Percentiles rank a stretch among this genome's conserved stretches.
phyloP scores from a whole-genome alignment of 140 eudicot genomes.

The Flaveria floridana region DNA sequence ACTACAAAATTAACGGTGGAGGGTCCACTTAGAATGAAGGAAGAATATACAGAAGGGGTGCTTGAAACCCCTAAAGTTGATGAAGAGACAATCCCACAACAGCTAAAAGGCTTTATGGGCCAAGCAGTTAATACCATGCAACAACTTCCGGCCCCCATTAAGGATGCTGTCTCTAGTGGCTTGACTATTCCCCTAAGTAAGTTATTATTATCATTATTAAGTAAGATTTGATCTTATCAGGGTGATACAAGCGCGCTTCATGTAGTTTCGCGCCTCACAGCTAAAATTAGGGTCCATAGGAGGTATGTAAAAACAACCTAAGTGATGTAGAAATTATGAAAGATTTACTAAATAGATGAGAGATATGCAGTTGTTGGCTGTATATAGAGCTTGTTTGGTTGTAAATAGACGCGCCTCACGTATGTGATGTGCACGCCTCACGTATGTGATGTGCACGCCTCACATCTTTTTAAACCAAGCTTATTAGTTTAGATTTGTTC shows the following conservation, averaged over 20 bases:
- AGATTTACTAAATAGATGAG: too few species aligned
- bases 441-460: too few species aligned
- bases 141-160: slow-evolving; percentile 75
- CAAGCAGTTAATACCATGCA: slow-evolving; percentile 73
- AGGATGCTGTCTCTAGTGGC: slow-evolving; percentile 62
- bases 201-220: slow-evolving; percentile 28
- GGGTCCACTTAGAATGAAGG: slow-evolving; percentile 92
- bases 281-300: too few species aligned
- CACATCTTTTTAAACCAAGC: too few species aligned
- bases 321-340: too few species aligned
- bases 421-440: too few species aligned
- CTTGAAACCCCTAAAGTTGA: slow-evolving; percentile 67
- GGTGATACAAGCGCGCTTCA: too few species aligned
- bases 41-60: slow-evolving; percentile 73
- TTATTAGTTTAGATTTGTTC: slow-evolving; percentile 11
- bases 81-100: slow-evolving; percentile 75
- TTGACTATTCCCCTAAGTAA: slow-evolving; percentile 76
- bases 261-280: too few species aligned
- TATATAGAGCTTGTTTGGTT: too few species aligned
- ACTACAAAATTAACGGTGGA: slow-evolving; percentile 71
- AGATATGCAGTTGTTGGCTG: too few species aligned
- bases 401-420: too few species aligned
- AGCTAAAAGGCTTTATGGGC: slow-evolving; percentile 62
- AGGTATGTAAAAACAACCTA: too few species aligned
- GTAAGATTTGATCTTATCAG: not conserved